phyloP scores from a whole-genome alignment of 257 asterid genomes.

The Solanum megistacrolobum region DNA sequence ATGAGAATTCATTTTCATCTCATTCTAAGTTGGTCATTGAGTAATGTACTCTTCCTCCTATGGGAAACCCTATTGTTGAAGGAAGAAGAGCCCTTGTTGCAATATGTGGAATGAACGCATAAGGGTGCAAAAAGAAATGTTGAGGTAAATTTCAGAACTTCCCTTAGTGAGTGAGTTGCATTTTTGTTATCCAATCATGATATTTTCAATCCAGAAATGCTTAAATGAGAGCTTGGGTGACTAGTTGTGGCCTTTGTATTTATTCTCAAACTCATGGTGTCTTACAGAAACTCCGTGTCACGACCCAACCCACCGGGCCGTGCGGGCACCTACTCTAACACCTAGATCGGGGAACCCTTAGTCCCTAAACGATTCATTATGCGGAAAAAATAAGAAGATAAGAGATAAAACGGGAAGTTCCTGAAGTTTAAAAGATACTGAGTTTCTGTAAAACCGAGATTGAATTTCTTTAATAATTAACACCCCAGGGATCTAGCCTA shows the following conservation, averaged over 20 bases:
- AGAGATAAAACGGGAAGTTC: no score
- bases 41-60: constrained; percentile 91
- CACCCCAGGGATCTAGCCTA: no score
- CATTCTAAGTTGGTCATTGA: constrained; percentile 66
- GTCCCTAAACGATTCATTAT: no score
- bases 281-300: neutral
- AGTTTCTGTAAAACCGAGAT: no score
- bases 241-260: neutral
- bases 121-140: constrained; percentile 90
- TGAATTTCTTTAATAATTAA: no score
- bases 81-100: constrained; percentile 12
- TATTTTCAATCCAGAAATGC: neutral
- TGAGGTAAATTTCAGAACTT: constrained; percentile 44
- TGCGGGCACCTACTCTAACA: no score
- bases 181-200: neutral
- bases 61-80: constrained; percentile 71
- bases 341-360: no score
- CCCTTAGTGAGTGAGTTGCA: neutral
- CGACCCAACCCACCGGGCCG: no score
- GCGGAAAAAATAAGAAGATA: no score
- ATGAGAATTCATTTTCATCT: constrained; percentile 5
- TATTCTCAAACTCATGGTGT: neutral
- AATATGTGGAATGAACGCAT: constrained; percentile 97
- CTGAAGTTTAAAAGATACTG: no score
- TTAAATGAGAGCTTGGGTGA: neutral